Conservation (phyloP, 2,329 filamentous ascomycete species). For the Cryphonectria parasitica region DNA sequence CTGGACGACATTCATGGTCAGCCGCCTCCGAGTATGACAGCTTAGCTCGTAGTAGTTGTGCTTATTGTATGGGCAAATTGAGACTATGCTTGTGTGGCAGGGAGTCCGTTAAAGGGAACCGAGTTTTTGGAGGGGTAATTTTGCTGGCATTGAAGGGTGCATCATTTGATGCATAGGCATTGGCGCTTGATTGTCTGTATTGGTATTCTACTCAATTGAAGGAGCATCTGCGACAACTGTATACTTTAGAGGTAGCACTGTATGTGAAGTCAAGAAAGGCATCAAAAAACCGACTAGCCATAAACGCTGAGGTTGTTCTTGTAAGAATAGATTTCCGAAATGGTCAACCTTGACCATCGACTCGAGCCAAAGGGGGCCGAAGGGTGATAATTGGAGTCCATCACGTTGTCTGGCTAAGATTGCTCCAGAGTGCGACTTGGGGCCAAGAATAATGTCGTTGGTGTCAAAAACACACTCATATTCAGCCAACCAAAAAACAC, state of each 20-base stretch:
- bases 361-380: too few species aligned
- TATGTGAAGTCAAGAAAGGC: neutral
- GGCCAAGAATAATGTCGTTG: too few species aligned
- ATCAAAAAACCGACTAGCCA: neutral
- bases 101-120: too few species aligned
- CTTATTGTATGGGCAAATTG: neutral
- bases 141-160: neutral
- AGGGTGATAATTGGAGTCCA: too few species aligned
- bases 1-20: slow-evolving; percentile 47
- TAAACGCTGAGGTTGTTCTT: too few species aligned
- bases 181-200: neutral
- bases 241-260: neutral
- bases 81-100: too few species aligned
- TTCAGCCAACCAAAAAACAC: too few species aligned
- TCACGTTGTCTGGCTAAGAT: too few species aligned
- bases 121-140: too few species aligned
- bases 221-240: neutral
- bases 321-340: neutral
- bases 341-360: neutral
- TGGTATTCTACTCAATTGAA: neutral
- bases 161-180: neutral
- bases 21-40: neutral
- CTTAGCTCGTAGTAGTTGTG: neutral
- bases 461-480: too few species aligned
- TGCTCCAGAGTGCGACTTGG: too few species aligned